These are phyloP conservation scores for Trichophyton simii DNA, from an alignment of 2,329 filamentous ascomycete genomes.

Conservation along the genomic window DNA sequence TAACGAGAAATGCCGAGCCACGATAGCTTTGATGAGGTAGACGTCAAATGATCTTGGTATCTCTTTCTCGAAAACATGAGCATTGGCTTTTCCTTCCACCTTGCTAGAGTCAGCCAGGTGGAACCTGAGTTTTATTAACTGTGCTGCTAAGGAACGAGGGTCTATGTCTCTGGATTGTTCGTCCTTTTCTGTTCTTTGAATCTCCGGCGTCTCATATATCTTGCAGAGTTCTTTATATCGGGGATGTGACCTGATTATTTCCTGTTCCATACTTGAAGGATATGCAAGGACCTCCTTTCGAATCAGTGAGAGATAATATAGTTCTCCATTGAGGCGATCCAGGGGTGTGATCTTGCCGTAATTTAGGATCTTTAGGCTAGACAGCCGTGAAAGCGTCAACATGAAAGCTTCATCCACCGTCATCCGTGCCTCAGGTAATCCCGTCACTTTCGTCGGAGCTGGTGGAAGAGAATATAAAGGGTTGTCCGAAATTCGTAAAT, in stretches of 20 bases:
- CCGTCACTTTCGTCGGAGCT: conserved; percentile 25
- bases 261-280: conserved; percentile 27
- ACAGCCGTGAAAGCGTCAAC: conserved; percentile 68
- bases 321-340: conserved; percentile 76
- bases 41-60: conserved; percentile 67
- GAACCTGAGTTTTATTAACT: conserved; percentile 54
- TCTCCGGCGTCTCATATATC: conserved; percentile 58
- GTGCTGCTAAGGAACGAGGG: conserved; percentile 68
- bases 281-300: conserved; percentile 53
- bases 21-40: conserved; percentile 69
- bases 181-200: conserved; percentile 41
- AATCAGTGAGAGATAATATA: conserved; percentile 83
- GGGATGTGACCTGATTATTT: conserved; percentile 53
- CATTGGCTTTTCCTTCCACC: conserved; percentile 10
- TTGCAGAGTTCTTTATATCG: conserved; percentile 63
- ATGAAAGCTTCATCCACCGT: conserved; percentile 72
- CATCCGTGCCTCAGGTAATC: conserved; percentile 29
- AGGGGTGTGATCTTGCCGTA: conserved; percentile 50
- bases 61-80: conserved; percentile 28
- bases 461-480: conserved; percentile 55
- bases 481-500: conserved; percentile 72
- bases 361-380: conserved; percentile 50
- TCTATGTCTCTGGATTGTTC: conserved; percentile 37
- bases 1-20: conserved; percentile 56
- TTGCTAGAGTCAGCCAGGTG: conserved; percentile 30